These are phyloP conservation scores for Alternaria solani DNA, from an alignment of 2,329 filamentous ascomycete species.

Conservation along the genomic window DNA sequence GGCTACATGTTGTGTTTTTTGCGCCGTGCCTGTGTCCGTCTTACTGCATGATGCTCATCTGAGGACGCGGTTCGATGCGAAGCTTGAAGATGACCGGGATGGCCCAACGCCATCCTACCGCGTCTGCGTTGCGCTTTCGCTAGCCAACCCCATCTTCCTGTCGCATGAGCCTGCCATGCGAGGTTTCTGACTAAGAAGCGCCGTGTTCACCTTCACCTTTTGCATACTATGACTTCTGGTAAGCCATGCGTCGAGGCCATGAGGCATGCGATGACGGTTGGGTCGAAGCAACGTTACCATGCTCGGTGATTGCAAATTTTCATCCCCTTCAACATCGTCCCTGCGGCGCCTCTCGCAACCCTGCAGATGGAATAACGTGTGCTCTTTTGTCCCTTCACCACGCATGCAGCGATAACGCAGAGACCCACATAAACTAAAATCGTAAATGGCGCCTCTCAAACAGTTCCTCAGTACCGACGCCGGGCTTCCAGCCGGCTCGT, in stretches of 20 bases:
- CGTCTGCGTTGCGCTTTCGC: background rate
- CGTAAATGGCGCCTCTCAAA: slow-evolving; percentile 31
- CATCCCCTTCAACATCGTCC: background rate
- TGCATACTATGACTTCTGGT: background rate
- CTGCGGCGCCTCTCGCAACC: background rate
- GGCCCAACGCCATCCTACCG: background rate
- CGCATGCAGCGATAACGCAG: background rate
- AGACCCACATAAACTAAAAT: background rate
- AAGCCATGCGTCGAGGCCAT: background rate
- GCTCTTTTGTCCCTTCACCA: background rate
- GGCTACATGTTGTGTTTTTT: slow-evolving; percentile 52
- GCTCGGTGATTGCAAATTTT: slow-evolving; percentile 1
- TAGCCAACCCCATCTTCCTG: background rate
- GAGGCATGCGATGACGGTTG: background rate
- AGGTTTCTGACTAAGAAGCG: background rate
- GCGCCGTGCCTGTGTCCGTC: background rate
- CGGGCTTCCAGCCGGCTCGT: slow-evolving; percentile 45
- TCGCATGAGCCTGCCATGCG: background rate
- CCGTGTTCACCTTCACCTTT: background rate
- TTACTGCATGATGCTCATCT: background rate
- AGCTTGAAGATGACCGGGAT: background rate
- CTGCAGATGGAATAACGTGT: background rate
- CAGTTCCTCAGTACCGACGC: slow-evolving; percentile 31
- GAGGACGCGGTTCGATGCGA: background rate
- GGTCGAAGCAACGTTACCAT: slow-evolving; percentile 5